Evolutionary conservation across 305 asterid genomes (phyloP).

Genomic region (Fraxinus sp.): DNA sequence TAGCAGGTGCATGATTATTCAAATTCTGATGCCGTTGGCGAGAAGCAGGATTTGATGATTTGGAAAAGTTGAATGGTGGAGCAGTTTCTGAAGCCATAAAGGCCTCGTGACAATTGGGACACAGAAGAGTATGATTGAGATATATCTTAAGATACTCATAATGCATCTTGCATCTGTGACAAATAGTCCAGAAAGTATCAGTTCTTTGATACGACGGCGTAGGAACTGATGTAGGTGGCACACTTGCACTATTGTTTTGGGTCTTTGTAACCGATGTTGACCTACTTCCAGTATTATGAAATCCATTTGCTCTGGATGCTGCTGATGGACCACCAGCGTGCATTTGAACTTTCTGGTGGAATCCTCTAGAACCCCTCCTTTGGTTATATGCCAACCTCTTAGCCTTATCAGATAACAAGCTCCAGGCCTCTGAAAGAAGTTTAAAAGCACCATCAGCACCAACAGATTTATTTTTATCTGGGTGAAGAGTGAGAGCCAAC

Average conservation of each 20-base stretch:
- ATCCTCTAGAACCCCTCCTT: conserved; percentile 54
- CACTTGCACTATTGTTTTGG: conserved; percentile 27
- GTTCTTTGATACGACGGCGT: conserved; percentile 37
- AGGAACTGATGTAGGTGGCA: conserved; percentile 33
- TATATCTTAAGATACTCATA: conserved; percentile 64
- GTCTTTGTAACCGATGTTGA: conserved; percentile 44
- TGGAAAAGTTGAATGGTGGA: conserved; percentile 44
- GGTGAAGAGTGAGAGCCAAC: conserved; percentile 75
- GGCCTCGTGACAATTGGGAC: conserved; percentile 63
- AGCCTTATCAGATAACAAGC: conserved; percentile 63
- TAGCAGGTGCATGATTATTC: conserved; percentile 31
- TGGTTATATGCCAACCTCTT: conserved; percentile 68
- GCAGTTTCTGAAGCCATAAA: conserved; percentile 65
- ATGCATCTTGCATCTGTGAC: conserved; percentile 74
- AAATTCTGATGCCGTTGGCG: conserved; percentile 28
- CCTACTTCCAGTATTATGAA: conserved; percentile 39
- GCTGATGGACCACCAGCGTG: conserved; percentile 54
- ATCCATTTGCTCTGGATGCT: conserved; percentile 51
- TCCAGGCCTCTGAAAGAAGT: conserved; percentile 78
- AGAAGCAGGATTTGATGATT: conserved; percentile 29
- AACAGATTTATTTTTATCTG: conserved; percentile 67
- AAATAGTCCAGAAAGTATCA: conserved; percentile 84
- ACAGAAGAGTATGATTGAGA: conserved; percentile 66
- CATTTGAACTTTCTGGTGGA: conserved; percentile 45
- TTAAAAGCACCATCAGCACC: conserved; percentile 84